Evolutionary conservation across 2,329 filamentous ascomycete genomes (phyloP), one percentile per base, ranked within the genome.

Genomic region (Pyrenophora graminea): DNA sequence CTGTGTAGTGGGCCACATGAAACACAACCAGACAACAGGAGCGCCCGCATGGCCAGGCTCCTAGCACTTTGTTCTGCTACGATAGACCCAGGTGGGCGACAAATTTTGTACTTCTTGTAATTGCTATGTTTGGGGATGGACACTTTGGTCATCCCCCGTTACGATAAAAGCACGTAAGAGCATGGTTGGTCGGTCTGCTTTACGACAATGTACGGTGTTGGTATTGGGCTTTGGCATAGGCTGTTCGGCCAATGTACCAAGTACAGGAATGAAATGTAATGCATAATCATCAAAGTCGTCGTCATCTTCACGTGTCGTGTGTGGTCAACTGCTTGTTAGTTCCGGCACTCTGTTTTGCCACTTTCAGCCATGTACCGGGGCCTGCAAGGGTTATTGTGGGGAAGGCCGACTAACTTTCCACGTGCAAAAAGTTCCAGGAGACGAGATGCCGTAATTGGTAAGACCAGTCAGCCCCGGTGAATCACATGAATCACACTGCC

Each of bases 161-260:
- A 61, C 52, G 58, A 61, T 59, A 48, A 59, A 59, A 59, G 51
- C 57, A 58, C 58, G 55, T 52, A 59, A 51, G 48, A 50, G 51
- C 48, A 56, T 51, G 55, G 55, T 55, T 46, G 55, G 47, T 52
- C 49, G 45, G 49, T 39, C 39, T 18, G 47, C 41, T 37, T 55
- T 39, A 55, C 44, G 51, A 53, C 45, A 40, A 42, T 12, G 33
- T 41, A 30, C 31, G 54, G 54, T 55, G 54, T 59, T 55, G 45
- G 48, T 44, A 31, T 47, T 50, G 41, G 51, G 42, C 46, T 49
- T 50, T 46, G 39, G 30, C 27, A 46, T 47, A 37, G 44, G 52
- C 48, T 36, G 48, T 39, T 39, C 15, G 23, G 27, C 15, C 32
- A 39, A 39, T 40, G 30, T 37, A 51, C 23, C 33, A 45, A 38